These are phyloP conservation scores for Hippophae rhamnoides DNA, from an alignment of 306 rosid species.

Conservation along the genomic window DNA sequence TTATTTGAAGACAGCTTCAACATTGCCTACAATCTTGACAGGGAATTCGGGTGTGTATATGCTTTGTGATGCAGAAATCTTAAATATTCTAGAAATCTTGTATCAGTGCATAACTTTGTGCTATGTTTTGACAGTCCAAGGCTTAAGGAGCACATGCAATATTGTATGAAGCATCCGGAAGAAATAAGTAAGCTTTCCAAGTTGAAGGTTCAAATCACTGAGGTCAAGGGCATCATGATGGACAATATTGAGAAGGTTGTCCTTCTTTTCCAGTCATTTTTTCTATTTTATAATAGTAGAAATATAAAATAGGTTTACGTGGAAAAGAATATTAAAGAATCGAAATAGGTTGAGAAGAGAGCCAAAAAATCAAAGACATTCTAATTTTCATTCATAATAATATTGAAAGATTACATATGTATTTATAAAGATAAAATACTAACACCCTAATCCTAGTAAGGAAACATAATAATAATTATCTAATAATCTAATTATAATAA, in stretches of 20 bases:
- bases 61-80: conserved; percentile 7
- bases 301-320: too few species aligned
- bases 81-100: conserved; percentile 5
- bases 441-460: too few species aligned
- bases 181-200: conserved; percentile 89
- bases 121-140: conserved; percentile 51
- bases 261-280: not conserved
- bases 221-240: conserved; percentile 95
- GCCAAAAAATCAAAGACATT: too few species aligned
- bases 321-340: too few species aligned
- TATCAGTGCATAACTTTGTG: conserved; percentile 6
- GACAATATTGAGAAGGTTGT: conserved; percentile 89
- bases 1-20: conserved; percentile 77
- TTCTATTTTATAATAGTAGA: not conserved
- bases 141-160: conserved; percentile 93
- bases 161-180: conserved; percentile 84
- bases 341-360: too few species aligned
- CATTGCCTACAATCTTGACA: conserved; percentile 84
- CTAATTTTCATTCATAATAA: too few species aligned
- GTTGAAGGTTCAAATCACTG: conserved; percentile 90
- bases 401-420: too few species aligned
- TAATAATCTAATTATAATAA: too few species aligned
- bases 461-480: too few species aligned
- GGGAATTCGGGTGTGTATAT: conserved; percentile 80
- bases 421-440: too few species aligned